Evolutionary conservation across 1,284 basidiomycete species (phyloP).

Genomic region (Megacollybia platyphylla): DNA sequence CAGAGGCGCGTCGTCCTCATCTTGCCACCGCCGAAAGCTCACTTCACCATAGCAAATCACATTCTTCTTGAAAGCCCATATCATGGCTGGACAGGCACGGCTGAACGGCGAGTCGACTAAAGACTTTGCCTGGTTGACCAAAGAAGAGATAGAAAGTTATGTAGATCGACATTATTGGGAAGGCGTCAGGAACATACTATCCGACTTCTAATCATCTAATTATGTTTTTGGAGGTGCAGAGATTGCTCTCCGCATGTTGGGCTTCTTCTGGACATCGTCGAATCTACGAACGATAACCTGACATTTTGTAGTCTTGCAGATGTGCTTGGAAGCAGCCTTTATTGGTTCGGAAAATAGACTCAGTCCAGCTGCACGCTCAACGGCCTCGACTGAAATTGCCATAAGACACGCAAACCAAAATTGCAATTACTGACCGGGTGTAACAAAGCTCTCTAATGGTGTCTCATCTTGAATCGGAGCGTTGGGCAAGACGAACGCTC

Average conservation of each 20-base stretch:
- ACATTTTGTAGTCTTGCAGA: slow-evolving; percentile 82
- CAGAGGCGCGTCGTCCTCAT: slow-evolving; percentile 18
- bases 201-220: slow-evolving; percentile 37
- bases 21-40: slow-evolving; percentile 2
- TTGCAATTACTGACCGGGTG: slow-evolving; percentile 46
- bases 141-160: slow-evolving; percentile 67
- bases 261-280: slow-evolving; percentile 74
- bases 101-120: slow-evolving; percentile 38
- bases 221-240: slow-evolving; percentile 26
- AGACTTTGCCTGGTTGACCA: slow-evolving; percentile 86
- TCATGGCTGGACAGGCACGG: slow-evolving; percentile 64
- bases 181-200: slow-evolving; percentile 68
- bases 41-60: slow-evolving; percentile 23
- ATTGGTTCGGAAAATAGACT: slow-evolving; percentile 80
- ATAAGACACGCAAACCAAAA: neutral
- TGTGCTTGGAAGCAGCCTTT: slow-evolving; percentile 72
- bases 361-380: slow-evolving; percentile 87
- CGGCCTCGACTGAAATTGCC: slow-evolving; percentile 58
- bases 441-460: slow-evolving; percentile 67
- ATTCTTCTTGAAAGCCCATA: slow-evolving; percentile 79
- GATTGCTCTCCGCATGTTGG: slow-evolving; percentile 37
- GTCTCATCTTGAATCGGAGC: slow-evolving; percentile 78
- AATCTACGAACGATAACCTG: slow-evolving; percentile 77
- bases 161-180: slow-evolving; percentile 64
- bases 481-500: slow-evolving; percentile 94